A percentile compares a stretch with the other conserved stretches of the same genome.
These are phyloP conservation scores for Pseudocohnilembus persalinus DNA, from an alignment of 169 alveolate genomes.

Conservation along the genomic window DNA sequence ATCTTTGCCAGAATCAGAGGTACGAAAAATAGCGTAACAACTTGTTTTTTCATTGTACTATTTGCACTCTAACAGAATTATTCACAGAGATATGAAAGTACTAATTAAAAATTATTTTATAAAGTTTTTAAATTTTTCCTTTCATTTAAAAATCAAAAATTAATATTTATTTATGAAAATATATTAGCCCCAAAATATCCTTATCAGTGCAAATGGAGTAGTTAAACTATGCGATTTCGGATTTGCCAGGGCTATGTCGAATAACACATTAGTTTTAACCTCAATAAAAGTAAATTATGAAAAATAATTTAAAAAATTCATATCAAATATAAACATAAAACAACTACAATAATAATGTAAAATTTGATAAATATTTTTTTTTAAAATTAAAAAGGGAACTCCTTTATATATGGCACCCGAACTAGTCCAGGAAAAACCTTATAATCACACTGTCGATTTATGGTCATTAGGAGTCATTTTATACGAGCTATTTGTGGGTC, in stretches of 20 bases:
- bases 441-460: constrained; percentile 90
- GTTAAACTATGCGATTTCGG: constrained; percentile 92
- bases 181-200: constrained; percentile 84
- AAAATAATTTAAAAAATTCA: no score
- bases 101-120: no score
- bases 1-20: constrained; percentile 86
- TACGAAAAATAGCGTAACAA: constrained; percentile 82
- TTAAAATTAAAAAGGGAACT: no score
- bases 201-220: constrained; percentile 86
- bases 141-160: no score
- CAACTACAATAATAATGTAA: no score
- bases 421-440: constrained; percentile 88
- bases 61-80: constrained; percentile 85
- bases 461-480: constrained; percentile 92
- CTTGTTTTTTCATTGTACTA: constrained; percentile 80
- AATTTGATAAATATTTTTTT: no score
- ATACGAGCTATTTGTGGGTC: constrained; percentile 90
- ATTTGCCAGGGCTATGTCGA: constrained; percentile 90
- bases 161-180: neutral
- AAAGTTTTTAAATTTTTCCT: no score
- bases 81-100: constrained; percentile 90
- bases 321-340: no score
- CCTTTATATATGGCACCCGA: constrained; percentile 94
- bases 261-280: constrained; percentile 85
- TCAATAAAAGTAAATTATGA: constrained; percentile 63